These are phyloP conservation scores for Lobosporangium transversale DNA, from an alignment of 192 early-diverging fungal genomes.

Conservation along the genomic window DNA sequence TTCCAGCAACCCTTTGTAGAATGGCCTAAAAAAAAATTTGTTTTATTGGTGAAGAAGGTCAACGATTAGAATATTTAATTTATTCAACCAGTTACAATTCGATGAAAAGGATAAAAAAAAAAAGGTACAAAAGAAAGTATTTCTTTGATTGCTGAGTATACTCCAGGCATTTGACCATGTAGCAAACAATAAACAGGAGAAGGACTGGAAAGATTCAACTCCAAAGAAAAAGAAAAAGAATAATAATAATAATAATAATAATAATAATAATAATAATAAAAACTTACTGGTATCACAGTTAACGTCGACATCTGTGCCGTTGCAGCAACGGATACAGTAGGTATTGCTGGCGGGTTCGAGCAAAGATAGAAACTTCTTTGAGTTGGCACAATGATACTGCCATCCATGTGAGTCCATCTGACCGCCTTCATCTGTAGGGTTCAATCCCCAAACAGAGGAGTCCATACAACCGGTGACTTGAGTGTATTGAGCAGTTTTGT, in stretches of 20 bases:
- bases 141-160: no score
- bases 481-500: slow-evolving; percentile 13
- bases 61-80: no score
- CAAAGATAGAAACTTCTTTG: slow-evolving; percentile 55
- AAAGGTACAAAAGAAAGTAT: no score
- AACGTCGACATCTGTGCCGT: slow-evolving; percentile 3
- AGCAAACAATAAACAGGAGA: no score
- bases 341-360: slow-evolving; percentile 54
- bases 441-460: slow-evolving; percentile 29
- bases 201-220: no score
- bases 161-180: no score
- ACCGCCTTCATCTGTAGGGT: slow-evolving; percentile 46
- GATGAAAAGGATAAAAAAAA: slow-evolving; percentile 5
- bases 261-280: no score
- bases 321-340: slow-evolving; percentile 60
- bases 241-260: no score
- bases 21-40: slow-evolving; percentile 12
- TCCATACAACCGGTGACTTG: slow-evolving; percentile 54
- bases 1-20: slow-evolving; percentile 49
- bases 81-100: no score
- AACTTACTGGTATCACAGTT: slow-evolving; percentile 39
- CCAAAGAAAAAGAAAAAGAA: no score
- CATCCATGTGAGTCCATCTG: slow-evolving; percentile 55
- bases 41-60: no score
- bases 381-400: slow-evolving; percentile 47